Conservation (phyloP, 2,329 filamentous ascomycete genomes). For the Pleoardoris graminearum region DNA sequence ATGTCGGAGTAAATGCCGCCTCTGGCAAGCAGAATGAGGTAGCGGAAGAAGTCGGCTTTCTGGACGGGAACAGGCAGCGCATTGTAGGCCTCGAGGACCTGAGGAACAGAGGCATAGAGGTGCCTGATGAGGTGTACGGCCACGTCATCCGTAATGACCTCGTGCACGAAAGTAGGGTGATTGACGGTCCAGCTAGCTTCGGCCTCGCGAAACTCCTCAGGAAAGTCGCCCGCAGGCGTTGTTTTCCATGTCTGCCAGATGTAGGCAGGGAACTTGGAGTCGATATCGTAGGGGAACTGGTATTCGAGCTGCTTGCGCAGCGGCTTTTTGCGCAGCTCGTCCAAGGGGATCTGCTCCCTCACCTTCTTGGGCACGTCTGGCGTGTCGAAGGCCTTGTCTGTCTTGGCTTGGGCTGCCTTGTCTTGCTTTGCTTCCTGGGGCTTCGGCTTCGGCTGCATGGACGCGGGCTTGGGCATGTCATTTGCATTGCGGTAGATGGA, state of each 20-base stretch:
- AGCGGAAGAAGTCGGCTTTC: conserved; percentile 69
- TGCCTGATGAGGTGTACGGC: conserved; percentile 80
- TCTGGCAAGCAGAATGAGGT: conserved; percentile 72
- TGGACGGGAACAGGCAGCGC: conserved; percentile 56
- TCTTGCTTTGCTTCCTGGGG: conserved; percentile 23
- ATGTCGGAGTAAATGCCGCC: conserved; percentile 81
- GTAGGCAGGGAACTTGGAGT: conserved; percentile 89
- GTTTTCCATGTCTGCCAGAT: conserved; percentile 99
- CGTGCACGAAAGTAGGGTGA: conserved; percentile 91
- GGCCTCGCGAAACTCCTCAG: conserved; percentile 72
- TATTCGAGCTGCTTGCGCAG: conserved; percentile 82
- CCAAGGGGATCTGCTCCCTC: conserved; percentile 63
- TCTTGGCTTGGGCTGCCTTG: no score
- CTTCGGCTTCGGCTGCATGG: conserved; percentile 34
- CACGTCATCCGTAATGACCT: conserved; percentile 92
- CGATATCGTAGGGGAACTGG: conserved; percentile 90
- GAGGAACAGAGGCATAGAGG: conserved; percentile 72
- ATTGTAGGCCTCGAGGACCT: conserved; percentile 55
- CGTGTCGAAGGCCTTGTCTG: conserved; percentile 31
- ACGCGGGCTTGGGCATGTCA: conserved; percentile 42
- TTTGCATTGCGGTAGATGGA: conserved; percentile 38
- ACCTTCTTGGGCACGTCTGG: conserved; percentile 47
- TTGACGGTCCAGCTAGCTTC: conserved; percentile 88
- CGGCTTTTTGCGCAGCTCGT: conserved; percentile 72
- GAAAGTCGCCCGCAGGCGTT: conserved; percentile 75